phyloP scores from a whole-genome alignment of 768 basidiomycete species.

The Tylopilus sp. region DNA sequence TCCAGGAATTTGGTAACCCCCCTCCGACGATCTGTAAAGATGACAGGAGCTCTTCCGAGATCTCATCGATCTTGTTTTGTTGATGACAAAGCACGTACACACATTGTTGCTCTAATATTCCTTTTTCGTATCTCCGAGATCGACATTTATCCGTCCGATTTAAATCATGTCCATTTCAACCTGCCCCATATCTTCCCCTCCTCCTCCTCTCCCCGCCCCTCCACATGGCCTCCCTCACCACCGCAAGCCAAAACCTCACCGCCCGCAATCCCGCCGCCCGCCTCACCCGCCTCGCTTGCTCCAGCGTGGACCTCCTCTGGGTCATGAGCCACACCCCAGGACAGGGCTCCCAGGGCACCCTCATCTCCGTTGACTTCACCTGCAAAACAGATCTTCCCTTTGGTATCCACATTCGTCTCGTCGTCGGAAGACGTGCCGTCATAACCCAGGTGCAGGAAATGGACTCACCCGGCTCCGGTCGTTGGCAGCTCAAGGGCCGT shows the following conservation, averaged over 20 bases:
- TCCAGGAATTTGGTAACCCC: neutral
- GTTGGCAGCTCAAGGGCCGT: conserved; percentile 64
- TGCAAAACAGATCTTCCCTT: conserved; percentile 22
- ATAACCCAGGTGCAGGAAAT: conserved; percentile 61
- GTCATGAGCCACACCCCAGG: conserved; percentile 63
- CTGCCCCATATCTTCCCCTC: neutral
- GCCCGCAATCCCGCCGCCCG: conserved; percentile 5
- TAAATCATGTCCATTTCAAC: conserved; percentile 17
- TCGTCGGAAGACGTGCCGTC: conserved; percentile 67
- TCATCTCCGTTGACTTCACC: conserved; percentile 56
- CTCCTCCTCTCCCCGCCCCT: no score
- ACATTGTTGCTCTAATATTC: conserved; percentile 12
- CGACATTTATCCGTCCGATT: conserved; percentile 19
- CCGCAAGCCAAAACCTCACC: conserved; percentile 9
- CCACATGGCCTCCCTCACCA: neutral
- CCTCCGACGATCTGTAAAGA: conserved; percentile 13
- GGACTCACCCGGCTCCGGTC: conserved; percentile 42
- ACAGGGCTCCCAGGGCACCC: conserved; percentile 60
- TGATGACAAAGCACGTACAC: conserved; percentile 5
- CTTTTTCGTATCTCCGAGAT: conserved; percentile 20
- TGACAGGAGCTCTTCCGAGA: conserved; percentile 10
- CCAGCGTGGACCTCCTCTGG: conserved; percentile 52
- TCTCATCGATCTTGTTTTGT: conserved; percentile 13
- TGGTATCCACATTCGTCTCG: conserved; percentile 63
- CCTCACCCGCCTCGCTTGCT: conserved; percentile 37